Conservation (phyloP, 176 grass and related monocot genomes). For the Leersia perrieri region DNA sequence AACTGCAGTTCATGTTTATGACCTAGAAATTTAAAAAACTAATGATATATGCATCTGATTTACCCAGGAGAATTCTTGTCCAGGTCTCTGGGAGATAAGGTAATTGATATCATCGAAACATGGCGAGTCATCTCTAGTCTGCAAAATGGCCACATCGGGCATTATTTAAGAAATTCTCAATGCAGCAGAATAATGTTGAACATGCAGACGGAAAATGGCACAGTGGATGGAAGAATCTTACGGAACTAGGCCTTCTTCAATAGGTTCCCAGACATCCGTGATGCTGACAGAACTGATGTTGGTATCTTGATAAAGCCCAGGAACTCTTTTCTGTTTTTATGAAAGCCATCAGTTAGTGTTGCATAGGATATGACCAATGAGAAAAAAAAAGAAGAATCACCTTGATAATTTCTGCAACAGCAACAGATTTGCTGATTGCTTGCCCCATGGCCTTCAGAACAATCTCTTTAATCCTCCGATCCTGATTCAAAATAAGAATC, state of each 20-base stretch:
- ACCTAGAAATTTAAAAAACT: not conserved
- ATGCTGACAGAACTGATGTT: conserved; percentile 89
- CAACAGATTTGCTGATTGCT: conserved; percentile 89
- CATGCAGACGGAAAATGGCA: conserved; percentile 3
- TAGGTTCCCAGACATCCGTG: conserved; percentile 96
- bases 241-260: conserved; percentile 98
- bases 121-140: conserved; percentile 84
- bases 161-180: conserved; percentile 20
- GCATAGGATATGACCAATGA: not conserved
- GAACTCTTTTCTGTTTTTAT: conserved; percentile 66
- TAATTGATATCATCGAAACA: conserved; percentile 95
- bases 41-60: conserved; percentile 4
- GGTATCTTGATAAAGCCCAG: conserved; percentile 80
- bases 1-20: not conserved
- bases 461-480: conserved; percentile 76
- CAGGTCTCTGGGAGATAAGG: conserved; percentile 70
- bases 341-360: conserved; percentile 24
- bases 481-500: conserved; percentile 44
- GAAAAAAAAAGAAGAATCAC: conserved; percentile 29
- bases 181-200: not conserved
- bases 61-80: conserved; percentile 79
- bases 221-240: conserved; percentile 29
- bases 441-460: conserved; percentile 98
- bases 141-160: not conserved
- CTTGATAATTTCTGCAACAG: conserved; percentile 95